A percentile compares a stretch with the other conserved stretches of the same genome.
phyloP scores from a whole-genome alignment of 352 stramenopile species.

The Phytophthora kernoviae region DNA sequence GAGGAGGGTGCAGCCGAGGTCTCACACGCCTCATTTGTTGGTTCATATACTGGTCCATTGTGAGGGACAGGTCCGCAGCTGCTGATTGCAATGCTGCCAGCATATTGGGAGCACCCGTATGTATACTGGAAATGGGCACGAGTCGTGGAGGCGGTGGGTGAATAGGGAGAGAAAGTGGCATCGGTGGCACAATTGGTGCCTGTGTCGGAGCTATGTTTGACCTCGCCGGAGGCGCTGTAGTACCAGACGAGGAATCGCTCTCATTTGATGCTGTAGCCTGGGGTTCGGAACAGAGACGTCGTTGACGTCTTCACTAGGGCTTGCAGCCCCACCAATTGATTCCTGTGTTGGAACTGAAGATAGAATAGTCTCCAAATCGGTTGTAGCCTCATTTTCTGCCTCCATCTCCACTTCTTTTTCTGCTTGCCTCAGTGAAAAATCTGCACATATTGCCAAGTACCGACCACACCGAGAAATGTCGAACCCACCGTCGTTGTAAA shows the following conservation, averaged over 20 bases:
- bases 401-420: conserved; percentile 87
- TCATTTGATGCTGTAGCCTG: conserved; percentile 43
- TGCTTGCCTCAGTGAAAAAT: conserved; percentile 92
- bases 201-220: conserved; percentile 6
- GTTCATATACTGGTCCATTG: conserved; percentile 85
- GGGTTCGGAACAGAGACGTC: conserved; percentile 54
- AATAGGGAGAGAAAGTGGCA: conserved; percentile 42
- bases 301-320: conserved; percentile 66
- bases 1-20: conserved; percentile 58
- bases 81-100: conserved; percentile 65
- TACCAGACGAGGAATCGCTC: conserved; percentile 37
- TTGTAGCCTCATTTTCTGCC: conserved; percentile 71
- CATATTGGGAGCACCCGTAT: conserved; percentile 52
- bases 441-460: conserved; percentile 94
- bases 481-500: conserved; percentile 98
- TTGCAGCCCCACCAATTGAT: conserved; percentile 47
- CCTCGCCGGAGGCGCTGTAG: conserved; percentile 16
- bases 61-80: conserved; percentile 61
- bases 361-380: conserved; percentile 78
- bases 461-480: conserved; percentile 95
- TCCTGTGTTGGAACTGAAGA: conserved; percentile 67
- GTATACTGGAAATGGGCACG: conserved; percentile 41
- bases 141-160: conserved; percentile 39
- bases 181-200: conserved; percentile 18
- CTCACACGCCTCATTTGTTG: conserved; percentile 80